Base-by-base conservation (phyloP, 2,329 filamentous ascomycete genomes). In the Epicoccum sorghinum region DNA sequence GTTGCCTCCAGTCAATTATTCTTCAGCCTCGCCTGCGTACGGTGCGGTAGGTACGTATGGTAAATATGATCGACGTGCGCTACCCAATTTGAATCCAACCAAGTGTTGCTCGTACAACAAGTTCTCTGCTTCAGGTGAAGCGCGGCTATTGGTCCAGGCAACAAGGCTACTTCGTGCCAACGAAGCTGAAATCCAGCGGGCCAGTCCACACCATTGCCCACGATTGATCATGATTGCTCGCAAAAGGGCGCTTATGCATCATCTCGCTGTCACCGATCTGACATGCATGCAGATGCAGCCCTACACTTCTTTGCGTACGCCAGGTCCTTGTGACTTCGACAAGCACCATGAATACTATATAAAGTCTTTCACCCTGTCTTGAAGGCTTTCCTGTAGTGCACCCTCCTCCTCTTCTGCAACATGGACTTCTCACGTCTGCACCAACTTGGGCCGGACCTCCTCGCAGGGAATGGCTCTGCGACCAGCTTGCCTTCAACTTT, bases 401-500 rank as follows among this genome's bases (percentile, higher is more conserved):
- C 6, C 27, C 9, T 29, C 9, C 14, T 9, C 13, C 27, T 8
- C 4, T 7, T 29, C 14, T n/a, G 52, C 18, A 29, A 6, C n/a
- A 69, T 69, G 65, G 63, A 68, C 32, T 61, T 68, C 55, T 55
- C 62, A 18, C 52, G 56, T 23, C 50, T 69, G 3, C 55, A 61
- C 24, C 33, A 54, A n/a, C 47, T 67, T 10, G 54, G 58, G 6
- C 41, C 59, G n/a, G 57, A 65, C 30, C 27, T 58, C 35, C 36
- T 55, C n/a, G 46, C 51, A 4, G 47, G 58, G 2, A 69, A 71
- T 32, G 42, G 40, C 12, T 61, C 58, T n/a, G 23, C 67, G 7
- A 62, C 59, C 7, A 74, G 77, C 38, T 68, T 82, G 8, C 77
- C 79, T 0, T 74, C 75, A 18, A 78, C 75, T 13, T 70, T 82